Conservation (phyloP, 305 asterid genomes). For the Rubia peregrina region DNA sequence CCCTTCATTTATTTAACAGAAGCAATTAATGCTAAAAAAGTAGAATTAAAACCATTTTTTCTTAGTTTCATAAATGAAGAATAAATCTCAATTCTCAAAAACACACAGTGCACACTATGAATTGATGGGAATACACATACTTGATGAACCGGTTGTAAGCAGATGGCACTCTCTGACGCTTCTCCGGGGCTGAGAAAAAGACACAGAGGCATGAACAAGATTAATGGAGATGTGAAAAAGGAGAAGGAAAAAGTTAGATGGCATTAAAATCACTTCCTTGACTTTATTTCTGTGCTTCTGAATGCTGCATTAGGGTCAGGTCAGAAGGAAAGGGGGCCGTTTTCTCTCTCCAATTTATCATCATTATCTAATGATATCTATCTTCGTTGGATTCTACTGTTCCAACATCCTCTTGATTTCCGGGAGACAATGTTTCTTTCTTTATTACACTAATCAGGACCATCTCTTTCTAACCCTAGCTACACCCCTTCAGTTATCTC, state of each 20-base stretch:
- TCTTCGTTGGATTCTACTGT: conserved; percentile 22
- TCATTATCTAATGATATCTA: conserved; percentile 71
- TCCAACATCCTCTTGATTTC: conserved; percentile 36
- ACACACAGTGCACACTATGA: background rate
- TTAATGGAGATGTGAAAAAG: conserved; percentile 19
- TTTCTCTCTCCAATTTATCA: conserved; percentile 42
- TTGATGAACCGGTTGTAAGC: conserved; percentile 97
- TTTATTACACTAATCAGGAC: conserved; percentile 3
- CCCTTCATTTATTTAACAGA: conserved; percentile 46
- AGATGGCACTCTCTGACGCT: conserved; percentile 97
- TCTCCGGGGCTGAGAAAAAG: conserved; percentile 80
- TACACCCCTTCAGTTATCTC: too few species aligned
- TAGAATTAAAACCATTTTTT: background rate
- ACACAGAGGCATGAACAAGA: conserved; percentile 26
- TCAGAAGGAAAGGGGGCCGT: conserved; percentile 7
- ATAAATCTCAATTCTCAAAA: background rate
- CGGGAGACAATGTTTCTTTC: conserved; percentile 38
- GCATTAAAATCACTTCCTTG: conserved; percentile 40
- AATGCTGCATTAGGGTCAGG: conserved; percentile 14
- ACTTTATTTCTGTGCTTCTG: conserved; percentile 29
- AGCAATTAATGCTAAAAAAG: background rate
- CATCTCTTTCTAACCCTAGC: background rate
- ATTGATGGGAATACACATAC: conserved; percentile 33
- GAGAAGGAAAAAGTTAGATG: conserved; percentile 17
- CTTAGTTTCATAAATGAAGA: background rate